Evolutionary conservation across 2,329 filamentous ascomycete genomes (phyloP).

Genomic region (Huntiella bhutanensis): DNA sequence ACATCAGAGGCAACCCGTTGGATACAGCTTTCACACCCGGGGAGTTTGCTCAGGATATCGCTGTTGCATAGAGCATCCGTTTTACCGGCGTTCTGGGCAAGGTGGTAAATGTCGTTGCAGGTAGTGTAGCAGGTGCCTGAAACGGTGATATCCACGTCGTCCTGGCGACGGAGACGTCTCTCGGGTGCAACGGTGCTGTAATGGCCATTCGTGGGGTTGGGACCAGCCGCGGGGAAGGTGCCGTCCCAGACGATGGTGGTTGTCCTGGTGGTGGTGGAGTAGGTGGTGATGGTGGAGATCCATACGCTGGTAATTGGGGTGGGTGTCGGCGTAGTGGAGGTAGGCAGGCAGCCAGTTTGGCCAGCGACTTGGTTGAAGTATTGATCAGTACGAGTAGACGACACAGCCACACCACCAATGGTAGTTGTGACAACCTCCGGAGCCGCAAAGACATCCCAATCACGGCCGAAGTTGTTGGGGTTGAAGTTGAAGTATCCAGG

Average conservation of each 20-base stretch:
- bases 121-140: background rate
- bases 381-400: conserved; percentile 34
- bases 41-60: background rate
- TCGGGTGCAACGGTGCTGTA: background rate
- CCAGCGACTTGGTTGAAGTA: conserved; percentile 27
- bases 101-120: background rate
- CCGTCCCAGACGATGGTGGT: background rate
- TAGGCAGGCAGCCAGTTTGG: background rate
- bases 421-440: conserved; percentile 22
- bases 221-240: background rate
- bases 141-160: background rate
- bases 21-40: background rate
- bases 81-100: background rate
- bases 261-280: background rate
- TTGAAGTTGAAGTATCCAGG: conserved; percentile 47
- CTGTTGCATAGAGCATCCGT: background rate
- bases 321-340: background rate
- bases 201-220: background rate
- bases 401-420: conserved; percentile 19
- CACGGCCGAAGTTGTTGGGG: conserved; percentile 40
- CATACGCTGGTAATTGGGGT: background rate
- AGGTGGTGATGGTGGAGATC: background rate
- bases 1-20: background rate
- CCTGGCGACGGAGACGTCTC: background rate
- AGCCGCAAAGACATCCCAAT: conserved; percentile 39